Evolutionary conservation across 2,329 filamentous ascomycete species (phyloP), one percentile per base, ranked within the genome.

Genomic region (Ascochyta pisi): DNA sequence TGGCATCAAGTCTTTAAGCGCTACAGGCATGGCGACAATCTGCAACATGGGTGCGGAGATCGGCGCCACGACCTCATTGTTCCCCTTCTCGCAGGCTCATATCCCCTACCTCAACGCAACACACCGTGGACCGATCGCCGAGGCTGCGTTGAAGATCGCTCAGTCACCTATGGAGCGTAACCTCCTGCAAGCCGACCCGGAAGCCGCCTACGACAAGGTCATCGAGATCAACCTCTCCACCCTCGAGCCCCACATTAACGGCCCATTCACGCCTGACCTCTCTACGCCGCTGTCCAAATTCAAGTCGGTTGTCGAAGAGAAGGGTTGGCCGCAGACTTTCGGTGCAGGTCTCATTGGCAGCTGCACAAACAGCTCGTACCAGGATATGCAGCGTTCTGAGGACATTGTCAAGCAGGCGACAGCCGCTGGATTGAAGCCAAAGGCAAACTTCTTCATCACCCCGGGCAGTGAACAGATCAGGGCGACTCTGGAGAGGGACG

Each of bases 281-380:
- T 95, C 94, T 3, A 97, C 92, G 0, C 94, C 95, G 4, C 80
- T 99, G 50, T 97, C 93, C 44, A 84, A 89, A 71, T 99, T 99
- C 81, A 92, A 92, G 73, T 84, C 91, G 55, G 88, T 89, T 2
- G 91, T 97, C 22, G 84, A 89, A 77, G 84, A 89, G 67, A 92
- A 97, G 76, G 81, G 89, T 46, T 99, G 95, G 95, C 95, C 95
- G 2, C 86, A 91, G 73, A 92, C 89, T 61, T 89, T 99, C 59
- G 95, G 92, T 12, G 94, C 95, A 24, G 93, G 93, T 47, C 84
- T 99, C 50, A 99, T 99, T 73, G 95, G 95, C 58, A 96, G 92
- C 80, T 99, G 95, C 83, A 99, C 95, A 46, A 99, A 99, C 84
- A 96, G 91, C 76, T 98, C 95, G 2, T 99, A 98, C 76, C 90